Base-by-base conservation (phyloP, 768 basidiomycete species). In the Russula vinacea region DNA sequence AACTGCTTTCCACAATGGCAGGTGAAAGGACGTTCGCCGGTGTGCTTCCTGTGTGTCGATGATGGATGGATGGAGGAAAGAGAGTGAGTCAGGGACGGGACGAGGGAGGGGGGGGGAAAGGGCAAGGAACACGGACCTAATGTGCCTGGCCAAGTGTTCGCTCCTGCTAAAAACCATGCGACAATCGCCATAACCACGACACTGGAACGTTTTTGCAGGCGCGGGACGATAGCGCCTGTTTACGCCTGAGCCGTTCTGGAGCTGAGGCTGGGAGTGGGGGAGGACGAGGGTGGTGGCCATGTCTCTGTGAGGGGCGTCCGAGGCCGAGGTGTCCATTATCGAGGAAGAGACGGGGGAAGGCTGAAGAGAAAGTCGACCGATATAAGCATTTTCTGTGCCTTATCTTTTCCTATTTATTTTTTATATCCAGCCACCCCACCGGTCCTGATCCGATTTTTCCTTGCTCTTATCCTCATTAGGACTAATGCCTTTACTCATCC, bases 1-100 rank as follows among this genome's bases (percentile, higher is more conserved):
- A 98, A 98, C 68, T 95, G 89, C 75, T 96, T 95, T 14, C 87
- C 84, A 78, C 96, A 98, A 73, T 98, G 95, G 72, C 96, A 98
- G 45, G 87, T 84, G 76, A 98, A 98, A 19, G 96, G 96, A 22
- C 94, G 87, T 74, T 98, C 96, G 66, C 96, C 96, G 5, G 96
- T 98, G 76, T 98, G 96, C 83, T 98, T 98, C 69, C 95, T 98
- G 77, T 57, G 2, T 29, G 29, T 35, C 4, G 35, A 35, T 35
- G 35, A 7, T 35, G 35, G 35, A 35, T 35, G 35, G 35, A 35
- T 29, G 35, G 35, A 35, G 24, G 8, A 60, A 19, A 56, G 66
- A 62, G 64, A 66, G 56, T 62, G 67, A 61, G 65, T 56, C 67
- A 67, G 61, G 64, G 63, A 52, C 52, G 58, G 69, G 64, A 62